Percentiles rank a stretch among this genome's conserved stretches.
These are phyloP conservation scores for Sphaerosporella brunnea DNA, from an alignment of 495 filamentous ascomycete species.

Conservation along the genomic window DNA sequence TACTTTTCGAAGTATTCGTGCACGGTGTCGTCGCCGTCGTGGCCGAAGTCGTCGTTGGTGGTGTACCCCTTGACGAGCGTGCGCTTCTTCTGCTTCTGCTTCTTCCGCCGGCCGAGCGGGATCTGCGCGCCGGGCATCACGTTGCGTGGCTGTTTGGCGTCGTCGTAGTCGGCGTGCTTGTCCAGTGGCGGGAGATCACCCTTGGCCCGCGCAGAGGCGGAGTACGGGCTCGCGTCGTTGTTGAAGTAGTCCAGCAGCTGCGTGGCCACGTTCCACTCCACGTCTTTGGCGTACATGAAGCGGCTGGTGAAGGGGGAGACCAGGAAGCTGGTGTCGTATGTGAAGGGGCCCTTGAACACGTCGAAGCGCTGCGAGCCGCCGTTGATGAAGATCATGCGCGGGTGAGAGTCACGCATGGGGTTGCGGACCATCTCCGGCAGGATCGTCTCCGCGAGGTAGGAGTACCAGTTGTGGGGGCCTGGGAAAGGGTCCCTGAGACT, in stretches of 20 bases:
- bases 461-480: conserved; percentile 51
- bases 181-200: conserved; percentile 32
- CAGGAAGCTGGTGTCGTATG: conserved; percentile 63
- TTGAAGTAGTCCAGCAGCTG: conserved; percentile 59
- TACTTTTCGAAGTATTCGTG: conserved; percentile 61
- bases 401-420: conserved; percentile 30
- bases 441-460: conserved; percentile 57
- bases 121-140: neutral
- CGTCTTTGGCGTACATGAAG: conserved; percentile 59
- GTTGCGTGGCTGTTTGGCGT: neutral
- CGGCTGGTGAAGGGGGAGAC: conserved; percentile 76
- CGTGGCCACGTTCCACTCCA: conserved; percentile 56
- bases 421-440: conserved; percentile 45
- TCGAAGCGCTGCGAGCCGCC: conserved; percentile 88
- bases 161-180: conserved; percentile 28
- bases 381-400: conserved; percentile 61
- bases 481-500: conserved; percentile 46
- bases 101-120: neutral
- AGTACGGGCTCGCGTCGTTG: conserved; percentile 33
- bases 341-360: conserved; percentile 82
- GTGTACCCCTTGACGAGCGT: conserved; percentile 53
- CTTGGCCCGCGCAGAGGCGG: conserved; percentile 11
- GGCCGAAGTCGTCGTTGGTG: conserved; percentile 64
- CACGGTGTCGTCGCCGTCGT: conserved; percentile 81
- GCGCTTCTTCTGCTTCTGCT: neutral